A percentile compares a stretch with the other conserved stretches of the same genome.
Conservation (phyloP, 139 green algal genomes). For the Asterochloris sp. region DNA sequence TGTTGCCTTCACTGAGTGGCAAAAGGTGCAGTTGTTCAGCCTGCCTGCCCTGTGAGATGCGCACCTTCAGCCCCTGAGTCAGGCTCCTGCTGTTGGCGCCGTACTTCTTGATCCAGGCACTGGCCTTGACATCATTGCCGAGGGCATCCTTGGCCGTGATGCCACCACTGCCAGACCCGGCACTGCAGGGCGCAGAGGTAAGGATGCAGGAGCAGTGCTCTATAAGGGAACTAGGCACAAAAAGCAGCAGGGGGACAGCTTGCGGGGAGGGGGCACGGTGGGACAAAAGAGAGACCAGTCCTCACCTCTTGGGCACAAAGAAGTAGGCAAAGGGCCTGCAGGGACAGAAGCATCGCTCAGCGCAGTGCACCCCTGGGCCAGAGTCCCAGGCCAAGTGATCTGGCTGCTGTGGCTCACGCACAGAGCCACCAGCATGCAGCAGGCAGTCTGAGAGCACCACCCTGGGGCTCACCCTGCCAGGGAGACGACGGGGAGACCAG, state of each 20-base stretch:
- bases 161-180: conserved; percentile 69
- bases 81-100: conserved; percentile 76
- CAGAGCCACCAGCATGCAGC: conserved; percentile 79
- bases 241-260: neutral
- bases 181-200: conserved; percentile 36
- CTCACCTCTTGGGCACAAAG: conserved; percentile 24
- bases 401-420: conserved; percentile 35
- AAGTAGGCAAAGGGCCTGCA: conserved; percentile 24
- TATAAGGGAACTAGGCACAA: too few relatives aligned
- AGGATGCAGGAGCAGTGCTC: neutral
- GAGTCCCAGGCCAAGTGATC: neutral
- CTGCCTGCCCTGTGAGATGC: neutral
- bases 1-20: too few relatives aligned
- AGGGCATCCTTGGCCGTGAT: conserved; percentile 91
- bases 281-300: neutral
- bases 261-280: neutral
- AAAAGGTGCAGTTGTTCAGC: too few relatives aligned
- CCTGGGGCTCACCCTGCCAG: conserved; percentile 43
- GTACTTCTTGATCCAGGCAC: conserved; percentile 87
- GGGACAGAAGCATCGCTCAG: neutral
- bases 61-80: conserved; percentile 93
- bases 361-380: neutral
- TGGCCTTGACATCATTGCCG: conserved; percentile 89
- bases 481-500: conserved; percentile 56
- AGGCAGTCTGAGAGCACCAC: conserved; percentile 23